Evolutionary conservation across 108 stramenopile species (phyloP), one percentile per base, ranked within the genome.

Genomic region (Epipyxis sp.): DNA sequence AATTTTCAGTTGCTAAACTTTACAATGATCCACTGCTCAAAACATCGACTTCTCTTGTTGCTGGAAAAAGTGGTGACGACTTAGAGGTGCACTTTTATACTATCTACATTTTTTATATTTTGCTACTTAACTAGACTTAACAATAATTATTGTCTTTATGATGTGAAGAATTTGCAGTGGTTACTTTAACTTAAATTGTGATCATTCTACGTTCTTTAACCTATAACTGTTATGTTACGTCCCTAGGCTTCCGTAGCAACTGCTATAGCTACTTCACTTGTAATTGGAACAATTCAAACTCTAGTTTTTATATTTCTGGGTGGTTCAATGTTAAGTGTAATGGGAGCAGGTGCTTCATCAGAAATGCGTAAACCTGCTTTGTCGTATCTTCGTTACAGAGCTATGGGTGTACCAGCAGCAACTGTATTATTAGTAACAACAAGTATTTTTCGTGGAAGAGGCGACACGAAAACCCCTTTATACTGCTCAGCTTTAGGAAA

Each of bases 21-120:
- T 93, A 93, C 86, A 93, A 94, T 82, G 94, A 95, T 83, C 96
- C 94, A 3, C 77, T 95, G 45, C 69, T 94, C n/a, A 78, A 93
- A 40, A 94, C 93, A 13, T 86, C 86, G 59, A 95, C 93, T 43
- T 91, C 90, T 58, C 79, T 95, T 74, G 96, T 97, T 16, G 94
- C 94, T 6, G 85, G 88, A 61, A 84, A 91, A 78, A 90, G 89
- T 87, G 91, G 91, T 20, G 88, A 84, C 59, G 79, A 84, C 3
- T 39, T 88, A 32, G 34, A 65, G 35, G n/a, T n/a, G n/a, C n/a
- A n/a, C n/a, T n/a, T n/a, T n/a, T n/a, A n/a, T n/a, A n/a, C n/a
- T n/a, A n/a, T n/a, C n/a, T n/a, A n/a, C n/a, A n/a, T n/a, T n/a
- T n/a, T n/a, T n/a, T n/a, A n/a, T n/a, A n/a, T n/a, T n/a, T n/a